Evolutionary conservation across 2,329 filamentous ascomycete species (phyloP), one percentile per base, ranked within the genome.

Genomic region (Fusarium paranaense): DNA sequence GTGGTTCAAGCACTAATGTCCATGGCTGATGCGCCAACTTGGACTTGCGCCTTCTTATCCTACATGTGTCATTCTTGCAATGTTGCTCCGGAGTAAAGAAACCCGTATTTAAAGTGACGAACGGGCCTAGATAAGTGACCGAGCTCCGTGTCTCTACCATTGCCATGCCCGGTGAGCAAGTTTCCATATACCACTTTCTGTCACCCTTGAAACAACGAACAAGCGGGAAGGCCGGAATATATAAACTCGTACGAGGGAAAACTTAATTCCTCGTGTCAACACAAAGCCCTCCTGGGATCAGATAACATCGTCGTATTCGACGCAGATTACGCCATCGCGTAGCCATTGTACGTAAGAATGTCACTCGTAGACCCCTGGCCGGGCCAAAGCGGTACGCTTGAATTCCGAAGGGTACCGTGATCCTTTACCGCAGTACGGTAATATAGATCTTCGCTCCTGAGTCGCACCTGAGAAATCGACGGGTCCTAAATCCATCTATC

Each of bases 401-500:
- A 30, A 37, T 14, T 38, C n/a, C 16, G 22, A 35, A 62, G 61
- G 61, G 32, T 33, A n/a, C 33, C 9, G 25, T 32, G 35, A 18
- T 42, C 61, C 61, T 66, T 66, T 14, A 6, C 50, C 25, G 30
- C 18, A 59, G 37, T 56, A n/a, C 57, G 61, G 56, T 38, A 33
- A 60, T 62, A 38, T 9, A 18, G 32, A 58, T 5, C 13, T 38
- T 16, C 7, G 33, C 54, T 54, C 62, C 58, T 33, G 59, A 54
- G 47, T 56, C 30, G 33, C 47, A 14, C 47, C 57, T 50, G 60
- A 59, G n/a, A 47, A 22, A 25, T n/a, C 18, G 20, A 10, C 60
- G 2, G 10, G 38, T 50, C 58, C 47, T 25, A 38, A 64, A 42
- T 38, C 35, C 40, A 70, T 47, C 63, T 69, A 70, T 72, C 69